Evolutionary conservation across 148 eudicot species (phyloP).

Genomic region (Rhododendron ovatum): DNA sequence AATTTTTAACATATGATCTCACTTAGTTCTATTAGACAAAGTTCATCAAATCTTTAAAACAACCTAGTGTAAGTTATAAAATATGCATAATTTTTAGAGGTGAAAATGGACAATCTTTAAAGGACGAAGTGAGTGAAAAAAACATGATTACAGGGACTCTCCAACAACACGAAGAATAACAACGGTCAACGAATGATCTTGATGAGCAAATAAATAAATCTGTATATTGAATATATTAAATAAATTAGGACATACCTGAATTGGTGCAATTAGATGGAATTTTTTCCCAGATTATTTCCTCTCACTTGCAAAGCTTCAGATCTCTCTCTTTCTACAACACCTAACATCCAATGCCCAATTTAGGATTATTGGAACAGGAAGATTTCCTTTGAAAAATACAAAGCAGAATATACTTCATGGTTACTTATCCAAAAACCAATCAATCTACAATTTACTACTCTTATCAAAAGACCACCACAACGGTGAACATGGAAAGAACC

Average conservation of each 20-base stretch:
- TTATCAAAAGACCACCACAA: background rate
- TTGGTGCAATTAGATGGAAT: background rate
- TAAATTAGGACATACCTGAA: background rate
- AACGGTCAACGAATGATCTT: background rate
- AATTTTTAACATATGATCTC: background rate
- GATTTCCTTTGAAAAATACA: background rate
- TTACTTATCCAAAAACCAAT: background rate
- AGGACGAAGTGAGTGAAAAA: background rate
- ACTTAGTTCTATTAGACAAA: background rate
- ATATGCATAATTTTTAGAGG: background rate
- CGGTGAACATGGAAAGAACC: background rate
- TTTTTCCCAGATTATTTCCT: background rate
- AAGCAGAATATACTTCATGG: background rate
- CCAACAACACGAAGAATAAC: background rate
- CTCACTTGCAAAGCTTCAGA: background rate
- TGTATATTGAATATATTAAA: background rate
- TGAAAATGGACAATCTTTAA: background rate
- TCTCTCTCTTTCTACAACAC: constrained; percentile 3
- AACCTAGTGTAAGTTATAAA: background rate
- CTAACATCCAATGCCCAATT: background rate
- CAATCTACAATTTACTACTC: background rate
- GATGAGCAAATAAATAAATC: background rate
- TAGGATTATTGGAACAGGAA: background rate
- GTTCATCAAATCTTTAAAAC: background rate
- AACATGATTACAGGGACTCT: background rate